Evolutionary conservation across 1,139 yeast genomes (phyloP).

Genomic region (Scheffersomyces segobiensis): DNA sequence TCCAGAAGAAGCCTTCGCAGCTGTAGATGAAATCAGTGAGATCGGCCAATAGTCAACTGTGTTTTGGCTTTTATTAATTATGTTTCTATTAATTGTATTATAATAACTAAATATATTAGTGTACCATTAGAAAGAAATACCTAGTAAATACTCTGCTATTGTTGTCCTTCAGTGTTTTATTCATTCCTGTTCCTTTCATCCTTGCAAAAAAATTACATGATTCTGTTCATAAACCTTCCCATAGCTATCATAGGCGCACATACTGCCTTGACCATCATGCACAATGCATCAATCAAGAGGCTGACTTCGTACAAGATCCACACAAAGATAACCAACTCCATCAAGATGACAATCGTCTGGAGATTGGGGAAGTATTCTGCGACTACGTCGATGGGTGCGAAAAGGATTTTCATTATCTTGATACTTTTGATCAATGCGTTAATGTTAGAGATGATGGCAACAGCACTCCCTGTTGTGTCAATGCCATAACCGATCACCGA

Average conservation of each 20-base stretch:
- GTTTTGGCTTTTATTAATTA: background rate
- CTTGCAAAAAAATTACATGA: constrained; percentile 21
- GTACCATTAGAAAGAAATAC: background rate
- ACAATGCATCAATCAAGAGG: constrained; percentile 44
- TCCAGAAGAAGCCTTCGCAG: constrained; percentile 7
- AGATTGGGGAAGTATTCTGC: constrained; percentile 39
- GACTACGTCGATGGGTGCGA: constrained; percentile 46
- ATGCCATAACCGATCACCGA: background rate
- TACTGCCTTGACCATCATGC: constrained; percentile 48
- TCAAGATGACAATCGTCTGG: constrained; percentile 40
- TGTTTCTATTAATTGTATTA: background rate
- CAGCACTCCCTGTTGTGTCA: constrained; percentile 5
- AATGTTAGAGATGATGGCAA: constrained; percentile 23
- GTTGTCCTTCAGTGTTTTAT: background rate
- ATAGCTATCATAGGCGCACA: constrained; percentile 53
- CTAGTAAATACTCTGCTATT: background rate
- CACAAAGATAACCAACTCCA: constrained; percentile 40
- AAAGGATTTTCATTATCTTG: constrained; percentile 37
- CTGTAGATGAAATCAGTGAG: background rate
- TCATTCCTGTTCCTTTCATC: background rate
- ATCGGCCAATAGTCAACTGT: background rate
- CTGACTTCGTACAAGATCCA: constrained; percentile 48
- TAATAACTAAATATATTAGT: background rate
- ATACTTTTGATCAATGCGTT: constrained; percentile 37
- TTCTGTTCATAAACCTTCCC: constrained; percentile 46